A percentile compares a stretch with the other conserved stretches of the same genome.
These are phyloP conservation scores for Mixia osmundae DNA, from an alignment of 1,284 basidiomycete genomes.

Conservation along the genomic window DNA sequence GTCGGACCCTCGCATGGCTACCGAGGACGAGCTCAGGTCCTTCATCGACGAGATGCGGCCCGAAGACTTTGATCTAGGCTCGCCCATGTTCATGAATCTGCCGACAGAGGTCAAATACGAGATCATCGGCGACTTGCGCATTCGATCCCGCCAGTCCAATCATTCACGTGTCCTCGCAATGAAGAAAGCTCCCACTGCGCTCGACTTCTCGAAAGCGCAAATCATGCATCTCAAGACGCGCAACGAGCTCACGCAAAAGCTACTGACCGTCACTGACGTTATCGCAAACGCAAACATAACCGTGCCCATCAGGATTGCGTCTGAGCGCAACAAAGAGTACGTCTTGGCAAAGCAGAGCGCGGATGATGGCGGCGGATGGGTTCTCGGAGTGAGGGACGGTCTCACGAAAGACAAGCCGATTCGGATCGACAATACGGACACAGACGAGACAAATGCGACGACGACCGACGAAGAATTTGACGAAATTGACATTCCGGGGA, in stretches of 20 bases:
- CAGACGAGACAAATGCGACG: slow-evolving; percentile 11
- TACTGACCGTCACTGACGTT: slow-evolving; percentile 76
- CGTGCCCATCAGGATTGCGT: slow-evolving; percentile 78
- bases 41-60: slow-evolving; percentile 86
- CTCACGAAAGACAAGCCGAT: slow-evolving; percentile 62
- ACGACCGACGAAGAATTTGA: slow-evolving; percentile 11
- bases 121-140: slow-evolving; percentile 73
- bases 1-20: slow-evolving; percentile 73
- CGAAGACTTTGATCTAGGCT: slow-evolving; percentile 66
- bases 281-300: slow-evolving; percentile 69
- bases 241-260: slow-evolving; percentile 78
- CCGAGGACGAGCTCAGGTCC: slow-evolving; percentile 64
- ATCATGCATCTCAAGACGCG: slow-evolving; percentile 72
- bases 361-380: slow-evolving; percentile 66
- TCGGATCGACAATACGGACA: slow-evolving; percentile 34
- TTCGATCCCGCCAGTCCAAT: slow-evolving; percentile 83
- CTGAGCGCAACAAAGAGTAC: slow-evolving; percentile 82
- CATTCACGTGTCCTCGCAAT: slow-evolving; percentile 76
- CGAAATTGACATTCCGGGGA: slow-evolving; percentile 5
- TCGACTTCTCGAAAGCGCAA: slow-evolving; percentile 90
- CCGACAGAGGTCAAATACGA: slow-evolving; percentile 96
- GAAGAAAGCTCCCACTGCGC: slow-evolving; percentile 52
- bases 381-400: slow-evolving; percentile 59
- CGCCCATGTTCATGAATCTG: slow-evolving; percentile 61
- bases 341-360: slow-evolving; percentile 67